Evolutionary conservation across 1,139 yeast genomes (phyloP).

Genomic region (Candida dubliniensis): DNA sequence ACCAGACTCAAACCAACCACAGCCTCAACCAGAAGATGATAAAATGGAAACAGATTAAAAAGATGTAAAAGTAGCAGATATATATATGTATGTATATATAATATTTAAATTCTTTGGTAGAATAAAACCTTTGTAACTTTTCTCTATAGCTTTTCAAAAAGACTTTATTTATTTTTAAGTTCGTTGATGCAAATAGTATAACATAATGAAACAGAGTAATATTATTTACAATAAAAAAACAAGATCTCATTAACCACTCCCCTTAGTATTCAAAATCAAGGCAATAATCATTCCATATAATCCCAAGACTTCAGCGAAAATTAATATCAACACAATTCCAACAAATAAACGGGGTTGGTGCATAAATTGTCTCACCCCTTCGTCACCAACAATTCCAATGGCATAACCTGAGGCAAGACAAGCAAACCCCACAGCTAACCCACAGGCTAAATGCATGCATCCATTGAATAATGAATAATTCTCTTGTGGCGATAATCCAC

Average conservation of each 20-base stretch:
- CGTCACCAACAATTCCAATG: slow-evolving; percentile 98
- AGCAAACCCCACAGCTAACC: slow-evolving; percentile 90
- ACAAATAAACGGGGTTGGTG: slow-evolving; percentile 97
- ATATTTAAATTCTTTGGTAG: not conserved
- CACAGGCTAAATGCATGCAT: slow-evolving; percentile 95
- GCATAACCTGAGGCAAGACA: slow-evolving; percentile 98
- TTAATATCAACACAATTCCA: slow-evolving; percentile 94
- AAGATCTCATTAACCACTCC: slow-evolving; percentile 44
- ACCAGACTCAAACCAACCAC: slow-evolving; percentile 12
- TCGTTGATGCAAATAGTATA: no score
- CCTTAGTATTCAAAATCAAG: slow-evolving; percentile 85
- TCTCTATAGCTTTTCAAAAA: no score
- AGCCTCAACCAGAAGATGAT: slow-evolving; percentile 25
- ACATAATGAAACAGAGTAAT: no score
- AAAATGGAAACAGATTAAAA: slow-evolving; percentile 51
- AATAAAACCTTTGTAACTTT: not conserved
- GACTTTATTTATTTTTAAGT: no score
- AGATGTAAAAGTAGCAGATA: slow-evolving; percentile 19
- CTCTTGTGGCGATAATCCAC: slow-evolving; percentile 76
- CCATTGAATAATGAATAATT: slow-evolving; percentile 89
- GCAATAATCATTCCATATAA: slow-evolving; percentile 94
- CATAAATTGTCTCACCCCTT: slow-evolving; percentile 95
- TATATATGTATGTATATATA: slow-evolving; percentile 52
- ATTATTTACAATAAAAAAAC: not conserved
- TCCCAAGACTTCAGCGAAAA: slow-evolving; percentile 98